Evolutionary conservation across 371 early-diverging fungal species (phyloP), one percentile per base, ranked within the genome.

Genomic region (Capniomyces stellatus): DNA sequence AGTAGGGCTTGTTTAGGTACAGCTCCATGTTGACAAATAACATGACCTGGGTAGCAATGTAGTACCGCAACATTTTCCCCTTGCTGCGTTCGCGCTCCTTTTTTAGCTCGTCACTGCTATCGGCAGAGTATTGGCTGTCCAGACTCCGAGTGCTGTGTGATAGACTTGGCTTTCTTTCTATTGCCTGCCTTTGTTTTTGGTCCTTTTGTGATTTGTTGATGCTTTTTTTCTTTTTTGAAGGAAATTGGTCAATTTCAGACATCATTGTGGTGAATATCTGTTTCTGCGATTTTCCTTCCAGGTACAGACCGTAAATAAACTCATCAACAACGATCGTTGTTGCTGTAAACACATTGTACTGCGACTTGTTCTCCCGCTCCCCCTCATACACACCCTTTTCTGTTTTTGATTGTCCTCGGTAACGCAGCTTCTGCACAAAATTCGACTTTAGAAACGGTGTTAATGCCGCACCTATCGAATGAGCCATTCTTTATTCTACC

Each of bases 1-100:
- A 54, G 42, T 59, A 54, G 21, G 64, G 64, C 2, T 58, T 48
- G 47, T 58, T 58, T 54, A 64, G 43, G 41, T 51, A 62, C 31
- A 46, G 49, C 44, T 64, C 64, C 12, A 64, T 29, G n/a, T 54
- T 50, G 41, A 54, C 54, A 52, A 61, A 54, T 43, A 61, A 30
- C 24, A 54, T 29, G n/a, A 61, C 41, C 54, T 61, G 62, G 15
- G 55, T 55, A 19, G 48, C 41, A 52, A 61, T 55, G n/a, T 60
- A 60, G 21, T 22, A 44, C 10, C 21, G 4, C 8, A 44, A 19
- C 19, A 44, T 12, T 10, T 44, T 27, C 21, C 27, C 46, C n/a
- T 44, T 22, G 12, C 24, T 23, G 19, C 27, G 27, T 27, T 27
- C 21, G 21, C 27, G 21, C 12, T 44, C 46, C n/a, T 44, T 27